Base-by-base conservation (phyloP, 148 eudicot genomes). In the Camellia sinensis region DNA sequence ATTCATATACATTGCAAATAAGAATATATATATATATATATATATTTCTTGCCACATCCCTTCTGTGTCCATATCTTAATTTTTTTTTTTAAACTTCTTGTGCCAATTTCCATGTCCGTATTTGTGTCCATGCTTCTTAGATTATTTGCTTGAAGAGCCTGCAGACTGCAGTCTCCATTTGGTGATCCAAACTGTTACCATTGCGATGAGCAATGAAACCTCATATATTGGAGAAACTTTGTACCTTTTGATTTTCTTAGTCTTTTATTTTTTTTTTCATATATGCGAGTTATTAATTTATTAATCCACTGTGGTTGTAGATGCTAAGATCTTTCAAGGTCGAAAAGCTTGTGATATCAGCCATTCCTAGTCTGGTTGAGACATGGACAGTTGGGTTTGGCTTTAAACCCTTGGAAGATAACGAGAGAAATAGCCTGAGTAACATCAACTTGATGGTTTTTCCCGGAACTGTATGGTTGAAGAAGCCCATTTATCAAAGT, bases 361-460 rank as follows among this genome's bases (percentile, higher is more conserved):
- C 99, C 69, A 90, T 96, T 67, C 85, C 98, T 48, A 83, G 79
- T 77, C 81, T 96, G 76, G 93, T 93, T 29, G 98, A 92, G 78
- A 96, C 99, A 60, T 96, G 99, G 99, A 91, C 93, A 0, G 71
- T 72, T 59, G 92, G 99, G 15, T 96, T 96, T 83, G 99, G 98
- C 78, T 96, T 96, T 71, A 73, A 85, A 78, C 93, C 82, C n/a
- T 79, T 96, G 87, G 90, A 86, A 76, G 95, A 91, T 69, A 78
- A 89, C 41, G 99, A 96, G 86, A 92, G 83, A 78, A 83, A 67
- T 67, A 89, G 93, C 77, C 82, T 92, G 76, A 91, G 82, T 67
- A 84, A 91, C 41, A 77, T 85, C 82, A 96, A 92, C 89, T 82
- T 96, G 72, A 96, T 96, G 99, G 98, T 96, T 50, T 93, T 96